phyloP scores from a whole-genome alignment of 2,329 filamentous ascomycete genomes.

The Zopfia rhizophila region DNA sequence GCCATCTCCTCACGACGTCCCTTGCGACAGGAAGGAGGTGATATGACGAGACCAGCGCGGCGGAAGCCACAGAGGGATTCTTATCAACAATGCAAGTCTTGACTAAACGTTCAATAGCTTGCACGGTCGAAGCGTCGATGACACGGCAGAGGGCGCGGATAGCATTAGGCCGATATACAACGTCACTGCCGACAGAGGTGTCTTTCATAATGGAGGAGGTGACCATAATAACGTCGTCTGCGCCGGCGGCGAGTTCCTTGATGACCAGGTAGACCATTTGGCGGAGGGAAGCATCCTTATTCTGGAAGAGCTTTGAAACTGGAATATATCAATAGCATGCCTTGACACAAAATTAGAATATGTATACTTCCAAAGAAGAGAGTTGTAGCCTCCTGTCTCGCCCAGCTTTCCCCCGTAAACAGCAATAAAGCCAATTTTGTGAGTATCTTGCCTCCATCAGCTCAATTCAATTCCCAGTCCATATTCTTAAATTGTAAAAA shows the following conservation, averaged over 20 bases:
- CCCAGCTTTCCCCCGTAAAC: conserved; percentile 97
- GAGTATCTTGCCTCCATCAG: conserved; percentile 58
- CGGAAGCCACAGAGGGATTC: conserved; percentile 95
- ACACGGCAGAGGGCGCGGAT: conserved; percentile 96
- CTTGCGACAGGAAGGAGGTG: conserved; percentile 95
- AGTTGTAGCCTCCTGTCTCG: conserved; percentile 94
- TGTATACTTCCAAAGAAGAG: conserved; percentile 88
- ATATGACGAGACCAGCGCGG: conserved; percentile 95
- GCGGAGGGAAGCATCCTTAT: conserved; percentile 96
- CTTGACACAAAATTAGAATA: conserved; percentile 46
- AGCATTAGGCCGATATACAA: conserved; percentile 85
- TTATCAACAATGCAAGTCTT: conserved; percentile 99
- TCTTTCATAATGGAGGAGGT: conserved; percentile 99
- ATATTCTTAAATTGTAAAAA: conserved; percentile 7
- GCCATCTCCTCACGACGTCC: conserved; percentile 96
- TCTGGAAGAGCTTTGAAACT: conserved; percentile 95
- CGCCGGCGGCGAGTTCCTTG: conserved; percentile 95
- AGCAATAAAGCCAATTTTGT: conserved; percentile 97
- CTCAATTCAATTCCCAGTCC: not conserved
- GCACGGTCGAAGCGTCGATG: conserved; percentile 93
- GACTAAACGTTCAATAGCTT: conserved; percentile 97
- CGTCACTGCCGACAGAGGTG: conserved; percentile 92
- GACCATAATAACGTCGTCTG: conserved; percentile 99
- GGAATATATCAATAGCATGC: conserved; percentile 15
- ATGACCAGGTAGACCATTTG: conserved; percentile 99